Percentiles rank a stretch among this genome's conserved stretches.
Conservation (phyloP, 768 basidiomycete species). For the Tylopilus felleus region DNA sequence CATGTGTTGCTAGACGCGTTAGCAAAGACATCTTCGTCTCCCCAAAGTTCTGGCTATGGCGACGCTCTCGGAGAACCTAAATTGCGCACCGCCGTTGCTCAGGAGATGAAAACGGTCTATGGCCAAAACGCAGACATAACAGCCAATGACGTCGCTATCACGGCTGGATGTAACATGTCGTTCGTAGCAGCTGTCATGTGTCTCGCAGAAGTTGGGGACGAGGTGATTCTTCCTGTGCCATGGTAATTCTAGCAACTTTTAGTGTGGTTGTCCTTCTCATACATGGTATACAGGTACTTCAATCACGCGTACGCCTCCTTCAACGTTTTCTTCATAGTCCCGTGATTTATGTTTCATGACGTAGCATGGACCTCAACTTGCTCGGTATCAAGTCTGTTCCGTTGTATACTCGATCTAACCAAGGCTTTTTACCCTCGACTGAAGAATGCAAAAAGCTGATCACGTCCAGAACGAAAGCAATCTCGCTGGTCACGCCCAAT, state of each 20-base stretch:
- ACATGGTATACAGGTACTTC: slow-evolving; percentile 49
- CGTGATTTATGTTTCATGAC: neutral
- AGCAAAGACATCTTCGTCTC: slow-evolving; percentile 40
- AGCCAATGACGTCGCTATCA: slow-evolving; percentile 59
- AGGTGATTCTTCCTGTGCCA: slow-evolving; percentile 69
- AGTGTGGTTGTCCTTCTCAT: neutral
- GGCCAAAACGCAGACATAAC: slow-evolving; percentile 46
- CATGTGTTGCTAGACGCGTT: slow-evolving; percentile 48
- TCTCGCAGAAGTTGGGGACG: slow-evolving; percentile 66
- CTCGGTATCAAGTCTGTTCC: slow-evolving; percentile 58
- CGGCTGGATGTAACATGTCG: slow-evolving; percentile 71
- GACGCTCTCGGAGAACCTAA: slow-evolving; percentile 54
- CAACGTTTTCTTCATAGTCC: neutral
- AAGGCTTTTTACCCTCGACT: slow-evolving; percentile 60
- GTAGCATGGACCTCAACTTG: slow-evolving; percentile 67
- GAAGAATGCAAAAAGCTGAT: slow-evolving; percentile 49
- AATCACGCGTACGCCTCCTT: slow-evolving; percentile 49
- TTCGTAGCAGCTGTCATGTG: slow-evolving; percentile 61
- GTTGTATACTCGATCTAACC: slow-evolving; percentile 46
- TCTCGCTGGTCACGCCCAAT: slow-evolving; percentile 74
- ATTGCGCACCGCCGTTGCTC: slow-evolving; percentile 49
- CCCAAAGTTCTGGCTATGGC: slow-evolving; percentile 52
- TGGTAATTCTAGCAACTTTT: slow-evolving; percentile 41
- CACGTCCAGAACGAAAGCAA: slow-evolving; percentile 58
- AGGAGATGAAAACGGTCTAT: slow-evolving; percentile 63